phyloP scores from a whole-genome alignment of 768 basidiomycete species.

The Pilatotrama ljubarskyi region DNA sequence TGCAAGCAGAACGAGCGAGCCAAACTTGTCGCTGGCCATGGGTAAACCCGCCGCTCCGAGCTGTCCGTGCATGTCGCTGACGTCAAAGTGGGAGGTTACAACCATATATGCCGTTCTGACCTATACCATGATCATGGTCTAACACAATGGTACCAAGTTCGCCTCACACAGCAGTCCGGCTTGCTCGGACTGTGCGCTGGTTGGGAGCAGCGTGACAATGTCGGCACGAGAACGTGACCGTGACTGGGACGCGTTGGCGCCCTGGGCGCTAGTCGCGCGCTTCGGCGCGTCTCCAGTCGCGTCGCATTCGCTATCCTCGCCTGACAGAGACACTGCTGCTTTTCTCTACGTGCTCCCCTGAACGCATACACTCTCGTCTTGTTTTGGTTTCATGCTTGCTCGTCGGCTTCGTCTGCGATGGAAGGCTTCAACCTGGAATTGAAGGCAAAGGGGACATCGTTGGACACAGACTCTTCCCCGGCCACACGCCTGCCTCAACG shows the following conservation, averaged over 20 bases:
- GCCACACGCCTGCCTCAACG: conserved; percentile 12
- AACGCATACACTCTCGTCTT: neutral
- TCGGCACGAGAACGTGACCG: conserved; percentile 10
- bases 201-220: neutral
- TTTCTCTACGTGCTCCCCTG: too few species aligned
- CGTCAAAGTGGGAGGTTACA: too few species aligned
- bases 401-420: neutral
- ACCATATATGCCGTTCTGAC: too few species aligned
- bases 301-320: neutral
- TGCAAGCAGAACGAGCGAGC: conserved; percentile 3
- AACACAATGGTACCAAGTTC: too few species aligned
- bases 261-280: neutral
- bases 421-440: conserved; percentile 7
- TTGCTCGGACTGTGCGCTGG: too few species aligned
- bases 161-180: too few species aligned
- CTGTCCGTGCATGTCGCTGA: too few species aligned
- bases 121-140: too few species aligned
- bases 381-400: too few species aligned
- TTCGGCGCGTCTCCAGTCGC: neutral
- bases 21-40: too few species aligned
- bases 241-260: conserved; percentile 7
- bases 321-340: neutral
- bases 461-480: conserved; percentile 21
- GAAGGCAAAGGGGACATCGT: conserved; percentile 13
- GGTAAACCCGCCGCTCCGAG: too few species aligned